Percentiles rank a stretch among this genome's conserved stretches.
These are phyloP conservation scores for Fusarium paranaense DNA, from an alignment of 2,329 filamentous ascomycete species.

Conservation along the genomic window DNA sequence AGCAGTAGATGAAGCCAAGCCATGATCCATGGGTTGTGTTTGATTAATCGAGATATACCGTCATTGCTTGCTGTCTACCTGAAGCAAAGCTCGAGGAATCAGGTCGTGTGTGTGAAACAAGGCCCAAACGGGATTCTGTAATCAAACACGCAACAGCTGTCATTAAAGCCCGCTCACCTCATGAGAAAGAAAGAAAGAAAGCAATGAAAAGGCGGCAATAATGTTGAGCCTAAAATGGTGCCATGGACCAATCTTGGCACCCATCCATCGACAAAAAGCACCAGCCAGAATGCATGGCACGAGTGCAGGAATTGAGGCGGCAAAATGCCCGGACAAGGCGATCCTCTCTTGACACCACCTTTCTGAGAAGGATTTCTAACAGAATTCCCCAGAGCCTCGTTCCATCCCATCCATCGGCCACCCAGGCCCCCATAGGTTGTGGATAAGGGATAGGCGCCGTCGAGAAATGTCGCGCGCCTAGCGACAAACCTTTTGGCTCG, in stretches of 20 bases:
- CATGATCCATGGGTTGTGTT: background rate
- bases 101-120: slow-evolving; percentile 39
- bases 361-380: background rate
- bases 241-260: slow-evolving; percentile 12
- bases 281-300: slow-evolving; percentile 19
- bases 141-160: slow-evolving; percentile 25
- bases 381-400: slow-evolving; percentile 7
- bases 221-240: slow-evolving; percentile 11
- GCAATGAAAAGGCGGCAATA: background rate
- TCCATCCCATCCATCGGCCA: background rate
- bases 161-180: background rate
- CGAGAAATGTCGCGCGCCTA: slow-evolving; percentile 29
- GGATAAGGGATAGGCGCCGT: slow-evolving; percentile 16
- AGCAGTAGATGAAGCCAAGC: background rate
- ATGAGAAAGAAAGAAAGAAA: background rate
- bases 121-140: slow-evolving; percentile 17
- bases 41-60: background rate
- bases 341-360: background rate
- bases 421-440: background rate
- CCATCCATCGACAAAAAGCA: slow-evolving; percentile 8
- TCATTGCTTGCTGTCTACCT: background rate
- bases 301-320: slow-evolving; percentile 7
- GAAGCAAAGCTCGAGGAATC: background rate
- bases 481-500: slow-evolving; percentile 12
- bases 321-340: background rate